Conservation (phyloP, 2,329 filamentous ascomycete genomes). For the Clarireedia paspali region DNA sequence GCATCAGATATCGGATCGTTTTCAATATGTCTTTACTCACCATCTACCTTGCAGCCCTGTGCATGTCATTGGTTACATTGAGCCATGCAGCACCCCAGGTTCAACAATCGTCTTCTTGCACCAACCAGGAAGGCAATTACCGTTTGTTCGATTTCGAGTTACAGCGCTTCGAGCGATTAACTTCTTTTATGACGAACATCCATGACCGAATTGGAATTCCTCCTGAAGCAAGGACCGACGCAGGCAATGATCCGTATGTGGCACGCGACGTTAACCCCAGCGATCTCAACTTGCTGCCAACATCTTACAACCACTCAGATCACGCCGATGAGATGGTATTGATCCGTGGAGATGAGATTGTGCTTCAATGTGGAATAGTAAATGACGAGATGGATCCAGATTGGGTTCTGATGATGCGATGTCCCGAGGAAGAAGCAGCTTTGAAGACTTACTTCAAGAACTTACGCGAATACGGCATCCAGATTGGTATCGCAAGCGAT, state of each 20-base stretch:
- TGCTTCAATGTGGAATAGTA: background rate
- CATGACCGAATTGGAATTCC: conserved; percentile 8
- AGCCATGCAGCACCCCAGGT: no score
- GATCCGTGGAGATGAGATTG: background rate
- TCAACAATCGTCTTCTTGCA: no score
- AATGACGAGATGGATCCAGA: background rate
- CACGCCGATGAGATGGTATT: background rate
- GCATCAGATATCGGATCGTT: no score
- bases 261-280: conserved; percentile 5
- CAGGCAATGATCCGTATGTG: background rate
- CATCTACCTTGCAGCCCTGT: no score
- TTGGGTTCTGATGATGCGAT: conserved; percentile 8
- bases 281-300: conserved; percentile 6
- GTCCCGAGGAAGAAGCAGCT: conserved; percentile 3
- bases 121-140: background rate
- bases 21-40: no score
- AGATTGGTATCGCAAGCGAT: background rate
- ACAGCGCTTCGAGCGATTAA: background rate
- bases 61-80: no score
- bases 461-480: background rate
- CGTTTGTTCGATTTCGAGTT: background rate
- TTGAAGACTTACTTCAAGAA: background rate
- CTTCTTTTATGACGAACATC: conserved; percentile 3
- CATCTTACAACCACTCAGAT: background rate
- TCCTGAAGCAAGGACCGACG: background rate